A percentile compares a stretch with the other conserved stretches of the same genome.
These are phyloP conservation scores for Thielaviopsis musarum DNA, from an alignment of 2,329 filamentous ascomycete species.

Conservation along the genomic window DNA sequence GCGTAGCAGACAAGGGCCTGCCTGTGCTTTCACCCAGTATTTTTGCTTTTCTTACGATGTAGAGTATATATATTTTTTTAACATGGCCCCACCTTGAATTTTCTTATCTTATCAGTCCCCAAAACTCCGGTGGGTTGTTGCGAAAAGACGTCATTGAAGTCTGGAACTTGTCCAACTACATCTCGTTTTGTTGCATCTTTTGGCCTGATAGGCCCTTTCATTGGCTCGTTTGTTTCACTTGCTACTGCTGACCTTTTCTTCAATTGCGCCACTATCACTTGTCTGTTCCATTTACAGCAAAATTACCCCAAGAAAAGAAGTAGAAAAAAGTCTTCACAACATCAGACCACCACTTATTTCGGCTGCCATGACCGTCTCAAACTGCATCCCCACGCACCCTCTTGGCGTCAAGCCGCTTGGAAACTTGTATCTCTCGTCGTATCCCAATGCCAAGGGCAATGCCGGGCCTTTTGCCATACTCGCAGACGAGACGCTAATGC, in stretches of 20 bases:
- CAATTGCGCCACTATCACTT: too few relatives aligned
- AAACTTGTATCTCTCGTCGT: slow-evolving; percentile 53
- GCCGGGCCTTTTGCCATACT: slow-evolving; percentile 48
- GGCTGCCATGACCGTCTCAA: neutral
- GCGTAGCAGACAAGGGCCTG: neutral
- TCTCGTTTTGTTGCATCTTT: neutral
- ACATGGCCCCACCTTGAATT: neutral
- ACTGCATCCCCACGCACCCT: slow-evolving; percentile 59
- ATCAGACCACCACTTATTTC: neutral
- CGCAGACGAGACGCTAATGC: slow-evolving; percentile 65
- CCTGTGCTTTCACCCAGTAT: neutral
- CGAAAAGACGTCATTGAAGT: neutral
- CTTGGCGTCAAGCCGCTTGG: slow-evolving; percentile 73
- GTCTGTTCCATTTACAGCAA: too few relatives aligned
- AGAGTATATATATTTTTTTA: too few relatives aligned
- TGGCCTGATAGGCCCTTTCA: neutral
- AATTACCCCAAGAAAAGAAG: neutral
- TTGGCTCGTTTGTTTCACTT: neutral
- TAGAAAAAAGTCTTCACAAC: neutral
- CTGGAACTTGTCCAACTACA: neutral
- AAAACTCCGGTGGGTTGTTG: neutral
- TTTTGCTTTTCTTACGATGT: neutral
- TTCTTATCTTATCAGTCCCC: neutral
- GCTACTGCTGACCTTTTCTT: neutral
- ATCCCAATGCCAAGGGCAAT: slow-evolving; percentile 20